Evolutionary conservation across 805 yeast genomes (phyloP).

Genomic region (Starmerella geochares): DNA sequence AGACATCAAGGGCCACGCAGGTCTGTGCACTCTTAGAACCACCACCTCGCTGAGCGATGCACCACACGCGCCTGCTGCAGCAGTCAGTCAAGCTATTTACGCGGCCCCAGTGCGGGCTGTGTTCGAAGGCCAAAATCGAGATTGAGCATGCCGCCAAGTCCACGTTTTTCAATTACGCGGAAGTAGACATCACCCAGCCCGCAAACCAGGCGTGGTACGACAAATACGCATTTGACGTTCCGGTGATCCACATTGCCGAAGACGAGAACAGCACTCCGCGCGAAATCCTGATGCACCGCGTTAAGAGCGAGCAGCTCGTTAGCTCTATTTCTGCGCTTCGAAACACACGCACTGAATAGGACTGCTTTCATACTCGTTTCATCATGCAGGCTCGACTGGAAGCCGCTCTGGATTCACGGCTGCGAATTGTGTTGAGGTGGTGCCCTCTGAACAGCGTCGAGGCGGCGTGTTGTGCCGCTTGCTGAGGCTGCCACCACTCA

Average conservation of each 20-base stretch:
- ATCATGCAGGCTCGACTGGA: too few relatives aligned
- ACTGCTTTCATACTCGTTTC: too few relatives aligned
- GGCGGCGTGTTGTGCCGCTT: neutral
- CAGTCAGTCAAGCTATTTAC: slow-evolving; percentile 29
- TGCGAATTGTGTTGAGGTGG: too few relatives aligned
- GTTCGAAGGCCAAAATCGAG: slow-evolving; percentile 29
- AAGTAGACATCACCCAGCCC: slow-evolving; percentile 31
- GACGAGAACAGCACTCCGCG: slow-evolving; percentile 8
- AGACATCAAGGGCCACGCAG: too few relatives aligned
- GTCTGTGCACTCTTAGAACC: too few relatives aligned
- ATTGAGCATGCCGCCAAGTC: slow-evolving; percentile 19
- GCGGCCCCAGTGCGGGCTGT: slow-evolving; percentile 33
- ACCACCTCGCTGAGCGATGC: neutral
- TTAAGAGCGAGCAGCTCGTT: slow-evolving; percentile 23
- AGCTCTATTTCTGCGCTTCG: too few relatives aligned
- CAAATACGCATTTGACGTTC: slow-evolving; percentile 33
- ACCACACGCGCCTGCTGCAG: neutral
- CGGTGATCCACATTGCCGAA: slow-evolving; percentile 28
- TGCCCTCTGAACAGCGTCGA: too few relatives aligned
- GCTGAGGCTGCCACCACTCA: neutral
- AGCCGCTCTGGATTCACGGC: too few relatives aligned
- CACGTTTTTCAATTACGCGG: slow-evolving; percentile 21
- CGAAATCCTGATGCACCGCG: slow-evolving; percentile 26
- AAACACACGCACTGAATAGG: too few relatives aligned
- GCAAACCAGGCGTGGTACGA: slow-evolving; percentile 32